These are phyloP conservation scores for Teratosphaeria epicoccoides DNA, from an alignment of 2,329 filamentous ascomycete genomes.

Conservation along the genomic window DNA sequence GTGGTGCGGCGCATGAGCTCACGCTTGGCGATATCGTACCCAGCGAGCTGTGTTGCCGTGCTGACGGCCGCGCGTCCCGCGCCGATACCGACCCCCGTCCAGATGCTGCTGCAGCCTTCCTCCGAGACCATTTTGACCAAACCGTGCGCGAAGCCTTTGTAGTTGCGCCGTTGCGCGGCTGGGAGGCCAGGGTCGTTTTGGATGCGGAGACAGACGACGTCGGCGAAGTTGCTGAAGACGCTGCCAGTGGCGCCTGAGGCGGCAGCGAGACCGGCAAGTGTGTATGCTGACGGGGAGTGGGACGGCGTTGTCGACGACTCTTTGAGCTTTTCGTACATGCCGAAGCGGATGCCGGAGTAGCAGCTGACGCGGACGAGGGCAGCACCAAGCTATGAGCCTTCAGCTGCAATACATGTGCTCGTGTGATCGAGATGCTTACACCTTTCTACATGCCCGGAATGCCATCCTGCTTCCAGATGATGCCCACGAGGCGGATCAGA, in stretches of 20 bases:
- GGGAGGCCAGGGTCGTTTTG: constrained; percentile 13
- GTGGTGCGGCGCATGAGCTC: constrained; percentile 13
- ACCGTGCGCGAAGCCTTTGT: constrained; percentile 13
- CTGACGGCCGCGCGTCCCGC: constrained; percentile 13
- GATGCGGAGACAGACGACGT: constrained; percentile 15
- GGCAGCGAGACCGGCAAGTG: constrained; percentile 12
- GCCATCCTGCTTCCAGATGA: constrained; percentile 11
- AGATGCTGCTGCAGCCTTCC: constrained; percentile 16
- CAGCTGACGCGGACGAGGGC: constrained; percentile 11
- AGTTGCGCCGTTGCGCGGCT: constrained; percentile 10
- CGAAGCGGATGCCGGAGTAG: constrained; percentile 14
- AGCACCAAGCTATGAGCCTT: constrained; percentile 9
- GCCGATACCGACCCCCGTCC: constrained; percentile 15
- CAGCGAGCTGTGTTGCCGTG: constrained; percentile 14
- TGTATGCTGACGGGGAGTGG: constrained; percentile 9
- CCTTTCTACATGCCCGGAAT: constrained; percentile 14
- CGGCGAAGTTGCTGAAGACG: constrained; percentile 13
- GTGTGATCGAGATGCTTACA: constrained; percentile 1
- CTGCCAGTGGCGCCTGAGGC: constrained; percentile 11
- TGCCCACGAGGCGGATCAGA: constrained; percentile 9
- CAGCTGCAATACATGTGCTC: neutral
- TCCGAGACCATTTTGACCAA: constrained; percentile 11
- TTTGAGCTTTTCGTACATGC: constrained; percentile 16
- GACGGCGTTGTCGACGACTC: constrained; percentile 12
- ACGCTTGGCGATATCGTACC: constrained; percentile 16